Evolutionary conservation across 179 eudicot genomes (phyloP), one percentile per base, ranked within the genome.

Genomic region (Vitellaria paradoxa): DNA sequence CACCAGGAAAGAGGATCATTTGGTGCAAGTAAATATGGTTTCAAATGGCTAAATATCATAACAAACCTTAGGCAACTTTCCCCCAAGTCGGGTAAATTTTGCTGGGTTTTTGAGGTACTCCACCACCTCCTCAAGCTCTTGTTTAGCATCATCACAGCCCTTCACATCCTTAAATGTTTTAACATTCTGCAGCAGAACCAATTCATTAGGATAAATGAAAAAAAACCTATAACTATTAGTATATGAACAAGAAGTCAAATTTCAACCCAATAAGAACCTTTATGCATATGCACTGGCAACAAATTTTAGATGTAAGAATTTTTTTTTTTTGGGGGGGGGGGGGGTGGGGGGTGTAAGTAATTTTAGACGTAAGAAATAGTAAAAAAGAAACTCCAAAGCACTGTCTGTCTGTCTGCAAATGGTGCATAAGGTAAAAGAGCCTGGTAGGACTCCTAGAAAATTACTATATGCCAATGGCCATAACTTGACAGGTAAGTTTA

Each of bases 81-180:
- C 99, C 76, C 99, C 98, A 70, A 96, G 92, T 37, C 97, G 92
- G 78, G 97, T 94, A 77, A 96, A 94, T 70, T 94, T 94, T 49
- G 91, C 26, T 68, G 99, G 99, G 81, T 96, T 91, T 76, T 73
- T 94, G 10, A 96, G 93, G 88, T 96, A 96, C 81, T 96, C 97
- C 52, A 96, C 99, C 71, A 96, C 97, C 84, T 96, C 99, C 87
- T 94, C 98, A 2, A 96, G 97, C 84, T 96, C 99, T 91, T 96
- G 97, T 78, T 94, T 96, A 49, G 99, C 99, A 87, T 96, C 99
- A 82, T 96, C 99, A 86, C 99, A 96, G 52, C 99, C 99, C 83
- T 94, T 94, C 46, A 96, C 98, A 79, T 96, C 99, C 87, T 91
- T 94, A 78, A 96, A 96, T 80, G 99, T 92, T 81, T 93, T 96